Evolutionary conservation across 2,329 filamentous ascomycete species (phyloP).

Genomic region (Colletotrichum lupini): DNA sequence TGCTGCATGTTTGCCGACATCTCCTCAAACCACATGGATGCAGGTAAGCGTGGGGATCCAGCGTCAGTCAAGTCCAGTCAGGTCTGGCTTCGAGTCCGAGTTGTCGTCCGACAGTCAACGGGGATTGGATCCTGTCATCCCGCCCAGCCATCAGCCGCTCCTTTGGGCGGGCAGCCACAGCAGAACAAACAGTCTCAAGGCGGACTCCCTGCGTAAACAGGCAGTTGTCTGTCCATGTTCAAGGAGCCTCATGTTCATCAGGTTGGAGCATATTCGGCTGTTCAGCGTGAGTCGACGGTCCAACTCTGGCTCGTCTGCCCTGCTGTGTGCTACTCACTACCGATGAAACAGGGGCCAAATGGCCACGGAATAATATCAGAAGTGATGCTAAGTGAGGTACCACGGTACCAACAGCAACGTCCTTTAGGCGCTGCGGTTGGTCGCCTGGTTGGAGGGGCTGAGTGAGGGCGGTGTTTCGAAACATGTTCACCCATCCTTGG

Average conservation of each 20-base stretch:
- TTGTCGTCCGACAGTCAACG: conserved; percentile 1
- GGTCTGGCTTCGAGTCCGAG: conserved; percentile 4
- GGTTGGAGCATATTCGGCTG: neutral
- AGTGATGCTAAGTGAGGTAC: neutral
- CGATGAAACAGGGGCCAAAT: conserved; percentile 32
- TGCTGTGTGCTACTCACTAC: conserved; percentile 3
- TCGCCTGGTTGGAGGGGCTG: conserved; percentile 19
- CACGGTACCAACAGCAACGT: neutral
- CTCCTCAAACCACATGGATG: neutral
- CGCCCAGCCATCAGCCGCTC: conserved; percentile 3
- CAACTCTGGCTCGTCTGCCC: neutral
- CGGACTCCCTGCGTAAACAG: neutral
- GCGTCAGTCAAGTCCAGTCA: neutral
- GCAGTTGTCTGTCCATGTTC: neutral
- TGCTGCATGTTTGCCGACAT: neutral
- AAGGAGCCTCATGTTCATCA: neutral
- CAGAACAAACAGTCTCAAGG: no score
- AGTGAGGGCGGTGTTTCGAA: conserved; percentile 31
- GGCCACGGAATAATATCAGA: neutral
- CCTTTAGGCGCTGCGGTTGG: conserved; percentile 19
- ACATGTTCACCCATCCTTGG: conserved; percentile 29
- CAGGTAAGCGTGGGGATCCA: neutral
- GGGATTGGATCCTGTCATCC: conserved; percentile 31
- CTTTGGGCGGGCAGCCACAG: conserved; percentile 5
- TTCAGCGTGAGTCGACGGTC: neutral